Evolutionary conservation across 495 filamentous ascomycete species (phyloP).

Genomic region (Bacidia gigantensis): DNA sequence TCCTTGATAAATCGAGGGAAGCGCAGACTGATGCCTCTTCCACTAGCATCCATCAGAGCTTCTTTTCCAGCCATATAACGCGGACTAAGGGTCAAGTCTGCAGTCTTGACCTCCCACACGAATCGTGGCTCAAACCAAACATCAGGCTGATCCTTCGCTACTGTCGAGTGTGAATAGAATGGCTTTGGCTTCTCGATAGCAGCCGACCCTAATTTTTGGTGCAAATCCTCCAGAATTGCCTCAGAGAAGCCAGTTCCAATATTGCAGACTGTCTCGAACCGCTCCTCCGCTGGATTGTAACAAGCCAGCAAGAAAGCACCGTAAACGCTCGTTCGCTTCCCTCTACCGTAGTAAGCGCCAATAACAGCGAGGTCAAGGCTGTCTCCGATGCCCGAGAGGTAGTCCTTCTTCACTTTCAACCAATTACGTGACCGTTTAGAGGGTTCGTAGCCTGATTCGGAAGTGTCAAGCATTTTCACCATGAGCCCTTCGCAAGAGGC

Average conservation of each 20-base stretch:
- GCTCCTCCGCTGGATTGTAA: constrained; percentile 66
- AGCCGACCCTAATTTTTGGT: constrained; percentile 52
- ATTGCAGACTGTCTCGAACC: constrained; percentile 92
- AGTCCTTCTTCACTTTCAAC: constrained; percentile 99
- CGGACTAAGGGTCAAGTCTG: constrained; percentile 84
- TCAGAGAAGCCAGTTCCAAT: constrained; percentile 97
- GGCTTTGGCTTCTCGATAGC: constrained; percentile 85
- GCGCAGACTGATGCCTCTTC: constrained; percentile 74
- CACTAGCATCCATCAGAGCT: constrained; percentile 41
- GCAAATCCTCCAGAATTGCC: constrained; percentile 65
- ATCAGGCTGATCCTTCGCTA: constrained; percentile 85
- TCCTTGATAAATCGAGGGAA: constrained; percentile 87
- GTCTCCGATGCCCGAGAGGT: constrained; percentile 83
- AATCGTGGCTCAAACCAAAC: constrained; percentile 93
- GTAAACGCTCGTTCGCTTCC: constrained; percentile 89
- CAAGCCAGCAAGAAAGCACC: constrained; percentile 91
- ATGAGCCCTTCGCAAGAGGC: constrained; percentile 92
- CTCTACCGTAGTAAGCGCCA: constrained; percentile 85
- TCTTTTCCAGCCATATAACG: constrained; percentile 72
- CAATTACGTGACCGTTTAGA: constrained; percentile 92
- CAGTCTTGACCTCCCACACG: constrained; percentile 97
- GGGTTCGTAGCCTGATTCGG: constrained; percentile 85
- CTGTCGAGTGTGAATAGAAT: constrained; percentile 75
- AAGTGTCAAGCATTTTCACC: constrained; percentile 97
- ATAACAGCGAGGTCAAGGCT: constrained; percentile 93